A percentile compares a stretch with the other conserved stretches of the same genome.
These are phyloP conservation scores for Physcomitrellopsis africana DNA, from an alignment of 225 moss, liverwort and hornwort genomes.

Conservation along the genomic window DNA sequence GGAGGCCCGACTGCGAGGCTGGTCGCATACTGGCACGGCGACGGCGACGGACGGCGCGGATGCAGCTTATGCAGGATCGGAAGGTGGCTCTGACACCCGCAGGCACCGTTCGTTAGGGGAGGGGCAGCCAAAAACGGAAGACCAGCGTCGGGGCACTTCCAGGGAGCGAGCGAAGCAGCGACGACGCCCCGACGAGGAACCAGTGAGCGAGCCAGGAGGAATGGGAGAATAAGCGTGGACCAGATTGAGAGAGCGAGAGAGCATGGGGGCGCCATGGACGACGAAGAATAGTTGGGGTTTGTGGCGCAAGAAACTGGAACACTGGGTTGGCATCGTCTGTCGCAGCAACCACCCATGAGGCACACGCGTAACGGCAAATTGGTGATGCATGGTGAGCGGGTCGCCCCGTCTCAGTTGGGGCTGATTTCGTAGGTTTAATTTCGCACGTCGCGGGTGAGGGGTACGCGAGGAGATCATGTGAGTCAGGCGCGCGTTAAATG, in stretches of 20 bases:
- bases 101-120: constrained; percentile 17
- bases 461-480: too few relatives aligned
- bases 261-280: constrained; percentile 6
- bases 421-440: constrained; percentile 35
- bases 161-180: neutral
- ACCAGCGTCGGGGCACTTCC: neutral
- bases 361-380: constrained; percentile 39
- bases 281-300: constrained; percentile 29
- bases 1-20: neutral
- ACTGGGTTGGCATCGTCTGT: too few relatives aligned
- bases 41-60: constrained; percentile 1
- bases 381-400: constrained; percentile 38
- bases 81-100: constrained; percentile 2
- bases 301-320: constrained; percentile 33
- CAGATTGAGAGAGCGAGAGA: constrained; percentile 7
- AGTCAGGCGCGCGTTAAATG: too few relatives aligned
- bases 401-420: neutral
- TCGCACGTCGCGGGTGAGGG: neutral
- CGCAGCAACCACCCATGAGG: neutral
- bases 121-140: neutral
- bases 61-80: neutral
- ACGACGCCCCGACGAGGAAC: neutral
- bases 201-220: too few relatives aligned
- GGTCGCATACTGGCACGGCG: neutral
- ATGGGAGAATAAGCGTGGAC: neutral